Evolutionary conservation across 148 eudicot genomes (phyloP).

Genomic region (Chenopodium formosanum): DNA sequence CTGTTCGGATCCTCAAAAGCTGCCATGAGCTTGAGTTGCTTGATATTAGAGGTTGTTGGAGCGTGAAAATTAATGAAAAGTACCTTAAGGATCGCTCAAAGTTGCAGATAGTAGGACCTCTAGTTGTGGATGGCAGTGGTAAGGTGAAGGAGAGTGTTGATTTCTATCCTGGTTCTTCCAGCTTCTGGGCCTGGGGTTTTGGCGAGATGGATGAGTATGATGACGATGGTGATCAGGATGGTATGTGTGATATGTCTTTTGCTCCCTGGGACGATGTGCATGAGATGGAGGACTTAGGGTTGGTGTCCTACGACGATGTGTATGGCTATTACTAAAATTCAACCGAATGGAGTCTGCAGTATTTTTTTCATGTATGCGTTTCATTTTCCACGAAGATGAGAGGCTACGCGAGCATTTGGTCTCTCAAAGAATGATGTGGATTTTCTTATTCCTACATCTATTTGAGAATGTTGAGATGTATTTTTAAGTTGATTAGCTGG

Average conservation of each 20-base stretch:
- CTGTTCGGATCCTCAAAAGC: slow-evolving; percentile 35
- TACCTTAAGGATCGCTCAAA: slow-evolving; percentile 34
- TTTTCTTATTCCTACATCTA: slow-evolving; percentile 1
- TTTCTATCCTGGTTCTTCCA: slow-evolving; percentile 35
- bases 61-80: slow-evolving; percentile 56
- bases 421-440: neutral
- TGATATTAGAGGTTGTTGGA: slow-evolving; percentile 79
- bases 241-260: slow-evolving; percentile 21
- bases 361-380: neutral
- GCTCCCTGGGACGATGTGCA: slow-evolving; percentile 40
- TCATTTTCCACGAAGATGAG: neutral
- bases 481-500: neutral
- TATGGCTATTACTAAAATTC: slow-evolving; percentile 1
- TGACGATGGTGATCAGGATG: slow-evolving; percentile 29
- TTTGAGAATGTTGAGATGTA: slow-evolving; percentile 7
- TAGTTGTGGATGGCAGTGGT: slow-evolving; percentile 33
- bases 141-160: slow-evolving; percentile 29
- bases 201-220: slow-evolving; percentile 32
- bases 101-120: slow-evolving; percentile 67
- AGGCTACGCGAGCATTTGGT: neutral
- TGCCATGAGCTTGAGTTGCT: slow-evolving; percentile 54
- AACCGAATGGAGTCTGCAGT: neutral
- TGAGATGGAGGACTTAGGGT: slow-evolving; percentile 39
- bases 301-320: slow-evolving; percentile 38
- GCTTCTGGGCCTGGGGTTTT: slow-evolving; percentile 43